These are phyloP conservation scores for Thuja plicata DNA, from an alignment of 83 land plant species.

Conservation along the genomic window DNA sequence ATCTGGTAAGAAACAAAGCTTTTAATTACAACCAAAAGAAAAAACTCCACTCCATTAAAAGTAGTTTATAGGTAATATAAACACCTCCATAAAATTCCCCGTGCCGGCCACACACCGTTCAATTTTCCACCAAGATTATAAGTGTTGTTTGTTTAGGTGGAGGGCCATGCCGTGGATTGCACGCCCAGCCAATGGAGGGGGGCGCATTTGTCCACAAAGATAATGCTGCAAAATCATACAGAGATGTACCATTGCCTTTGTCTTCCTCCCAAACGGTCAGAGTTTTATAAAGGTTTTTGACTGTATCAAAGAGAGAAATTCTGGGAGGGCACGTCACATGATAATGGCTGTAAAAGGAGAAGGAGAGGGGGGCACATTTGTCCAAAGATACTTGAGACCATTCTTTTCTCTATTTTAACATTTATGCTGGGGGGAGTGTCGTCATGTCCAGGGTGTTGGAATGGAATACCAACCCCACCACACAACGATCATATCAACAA, in stretches of 20 bases:
- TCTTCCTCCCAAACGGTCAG: slow-evolving; percentile 8
- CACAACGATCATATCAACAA: slow-evolving; percentile 3
- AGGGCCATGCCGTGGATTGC: neutral
- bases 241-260: neutral
- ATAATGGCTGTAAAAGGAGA: neutral
- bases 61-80: too few species aligned
- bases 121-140: neutral
- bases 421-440: neutral
- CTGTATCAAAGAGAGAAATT: neutral
- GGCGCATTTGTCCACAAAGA: neutral
- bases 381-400: neutral
- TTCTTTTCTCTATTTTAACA: neutral
- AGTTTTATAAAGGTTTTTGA: neutral
- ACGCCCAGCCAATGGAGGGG: slow-evolving; percentile 8
- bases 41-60: too few species aligned
- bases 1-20: too few species aligned
- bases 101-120: neutral
- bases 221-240: neutral
- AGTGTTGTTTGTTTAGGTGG: neutral
- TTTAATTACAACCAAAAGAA: too few species aligned
- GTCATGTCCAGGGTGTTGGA: slow-evolving; percentile 7
- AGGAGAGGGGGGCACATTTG: neutral
- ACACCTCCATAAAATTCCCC: too few species aligned
- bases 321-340: neutral
- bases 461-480: neutral